Evolutionary conservation across 78 protist species (phyloP), one percentile per base, ranked within the genome.

Genomic region (Tieghemostelium lacteum): DNA sequence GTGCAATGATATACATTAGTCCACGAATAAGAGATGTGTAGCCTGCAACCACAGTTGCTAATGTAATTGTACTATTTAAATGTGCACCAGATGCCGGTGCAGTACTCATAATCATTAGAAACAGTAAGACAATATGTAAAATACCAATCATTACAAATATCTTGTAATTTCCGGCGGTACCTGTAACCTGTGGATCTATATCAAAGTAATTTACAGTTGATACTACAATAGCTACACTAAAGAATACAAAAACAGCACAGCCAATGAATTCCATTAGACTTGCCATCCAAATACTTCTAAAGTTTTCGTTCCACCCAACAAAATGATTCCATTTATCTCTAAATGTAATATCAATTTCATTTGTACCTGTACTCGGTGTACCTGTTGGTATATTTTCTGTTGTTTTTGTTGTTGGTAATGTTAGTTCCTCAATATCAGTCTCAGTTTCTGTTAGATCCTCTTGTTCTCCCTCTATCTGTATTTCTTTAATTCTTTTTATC

Each of bases 31-130:
- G 8, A 22, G 88, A 62, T 24, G 70, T 80, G 40, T 67, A 80
- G 22, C 88, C 88, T n/a, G 76, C 14, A 17, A 80, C 24, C 1
- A 65, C 37, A 7, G 77, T 80, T 7, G 88, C 60, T 33, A 80
- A 10, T 31, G 88, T 80, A 49, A 80, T 57, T 12, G 88, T 67
- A 20, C 77, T 75, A 67, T 80, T 80, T 49, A 80, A 40, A 67
- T 80, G 88, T 7, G 67, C 88, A 29, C 88, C 88, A 67, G 40
- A 20, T 0, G 62, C 77, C 5, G 88, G 88, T 0, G 77, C 76
- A 67, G 50, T 39, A 1, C 77, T n/a, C 10, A 80, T 36, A 31
- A 80, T 80, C 28, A 65, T 26, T 14, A 80, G 28, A 20, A 31
- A 60, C 20, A 80, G 52, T 34, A 67, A 20, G 28, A 71, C 31